Evolutionary conservation across 345 rosid genomes (phyloP), one percentile per base, ranked within the genome.

Genomic region (Gossypium turneri): DNA sequence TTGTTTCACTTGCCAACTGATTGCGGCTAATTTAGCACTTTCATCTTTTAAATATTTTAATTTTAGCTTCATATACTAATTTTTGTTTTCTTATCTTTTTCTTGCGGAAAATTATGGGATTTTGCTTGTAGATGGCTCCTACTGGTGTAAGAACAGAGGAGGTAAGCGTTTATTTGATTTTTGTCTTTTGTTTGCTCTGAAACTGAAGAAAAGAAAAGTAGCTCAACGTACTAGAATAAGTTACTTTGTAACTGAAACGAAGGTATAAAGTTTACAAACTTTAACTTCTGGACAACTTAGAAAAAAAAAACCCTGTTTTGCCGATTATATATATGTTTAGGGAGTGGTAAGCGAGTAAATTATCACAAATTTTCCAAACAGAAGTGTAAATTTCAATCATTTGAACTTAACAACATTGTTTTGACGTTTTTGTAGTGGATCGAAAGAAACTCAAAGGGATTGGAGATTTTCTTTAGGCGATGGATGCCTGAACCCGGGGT

Each of bases 381-480:
- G 12, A 48, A 48, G 52, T 48, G 52, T 48, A 48, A 12, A 2
- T 48, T 2, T 60, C 12, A 44, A 44, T 64, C 25, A 66, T 44
- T 19, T 25, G 59, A 69, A 52, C 8, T 70, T 22, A 20, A 77
- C 10, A 29, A 1, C 11, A 8, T 22, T 76, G 16, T 70, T 44
- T 53, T 67, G 55, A 20, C 62, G 19, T 78, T 41, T 70, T 57
- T 82, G 53, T 79, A 94, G 97, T 92, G 97, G 98, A 89, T 87
- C 61, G 90, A 88, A 78, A 82, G 80, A 78, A 94, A 89, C 73
- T 89, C 89, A 2, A 85, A 79, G 81, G 97, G 97, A 58, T 76
- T 84, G 62, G 89, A 86, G 61, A 80, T 94, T 73, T 94, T 94
- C 82, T 88, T 92, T 75, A 92, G 89, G 82, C 82, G 94, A 80